Evolutionary conservation across 2,329 filamentous ascomycete species (phyloP), one percentile per base, ranked within the genome.

Genomic region (Berkeleyomyces basicola): DNA sequence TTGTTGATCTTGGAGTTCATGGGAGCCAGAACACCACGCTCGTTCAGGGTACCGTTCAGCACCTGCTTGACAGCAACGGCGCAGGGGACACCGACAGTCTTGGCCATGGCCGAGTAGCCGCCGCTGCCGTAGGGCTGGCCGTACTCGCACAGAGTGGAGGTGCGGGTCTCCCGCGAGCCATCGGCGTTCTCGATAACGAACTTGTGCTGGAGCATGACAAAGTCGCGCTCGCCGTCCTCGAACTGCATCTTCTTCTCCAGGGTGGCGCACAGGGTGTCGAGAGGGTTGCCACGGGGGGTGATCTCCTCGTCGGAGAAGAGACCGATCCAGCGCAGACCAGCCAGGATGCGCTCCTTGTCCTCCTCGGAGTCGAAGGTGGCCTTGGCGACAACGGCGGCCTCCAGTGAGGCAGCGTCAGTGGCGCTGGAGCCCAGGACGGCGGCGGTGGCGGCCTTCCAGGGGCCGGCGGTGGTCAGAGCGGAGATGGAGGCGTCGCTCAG

Each of bases 231-330:
- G 65, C 81, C 86, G 69, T 86, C 78, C 70, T 82, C 86, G 74
- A 86, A 96, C 74, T 88, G 82, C 88, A 95, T 95, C 83, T 95
- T 95, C 79, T 88, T 77, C 79, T 95, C 90, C 39, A 96, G 82
- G 2, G 84, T 87, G 40, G 88, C 89, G 76, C 90, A 96, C 46
- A 96, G 83, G n/a, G 88, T 92, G 74, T 96, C 91, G 33, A 96
- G 81, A 3, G 90, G 87, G 77, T 88, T 96, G 62, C 84, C 86
- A 63, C 83, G 78, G 37, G 88, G 85, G 4, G 76, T 86, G 70
- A 86, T 90, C 72, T 82, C 76, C 70, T 82, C 79, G 67, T 84
- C 79, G 51, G 82, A 86, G 76, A 90, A 86, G 66, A 84, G 71
- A 39, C 80, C 81, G 67, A 87, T 67, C 88, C 88, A 93, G 67